Conservation (phyloP, 2,329 filamentous ascomycete genomes). For the Arthrobotrys sphaeroides region DNA sequence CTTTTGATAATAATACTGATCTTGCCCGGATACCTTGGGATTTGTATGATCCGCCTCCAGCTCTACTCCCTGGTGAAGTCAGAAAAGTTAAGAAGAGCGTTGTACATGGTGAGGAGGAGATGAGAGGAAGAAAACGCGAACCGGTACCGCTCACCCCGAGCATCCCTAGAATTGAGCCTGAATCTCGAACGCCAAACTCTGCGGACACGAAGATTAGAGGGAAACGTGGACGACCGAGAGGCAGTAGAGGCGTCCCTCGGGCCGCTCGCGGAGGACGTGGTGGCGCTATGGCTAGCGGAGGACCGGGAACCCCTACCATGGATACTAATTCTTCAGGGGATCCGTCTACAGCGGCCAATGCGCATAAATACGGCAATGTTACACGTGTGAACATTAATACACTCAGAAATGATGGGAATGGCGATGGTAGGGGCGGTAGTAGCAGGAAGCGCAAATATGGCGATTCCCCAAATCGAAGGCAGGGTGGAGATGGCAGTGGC, state of each 20-base stretch:
- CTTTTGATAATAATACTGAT: slow-evolving; percentile 51
- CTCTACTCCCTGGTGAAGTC: slow-evolving; percentile 21
- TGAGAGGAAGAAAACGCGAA: slow-evolving; percentile 21
- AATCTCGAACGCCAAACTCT: neutral
- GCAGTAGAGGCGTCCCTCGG: slow-evolving; percentile 22
- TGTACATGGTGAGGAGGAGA: slow-evolving; percentile 7
- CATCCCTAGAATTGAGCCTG: slow-evolving; percentile 9
- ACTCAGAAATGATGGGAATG: neutral
- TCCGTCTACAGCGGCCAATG: slow-evolving; percentile 23
- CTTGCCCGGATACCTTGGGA: slow-evolving; percentile 56
- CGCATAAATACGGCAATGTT: slow-evolving; percentile 24
- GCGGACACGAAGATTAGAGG: slow-evolving; percentile 8
- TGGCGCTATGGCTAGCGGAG: neutral
- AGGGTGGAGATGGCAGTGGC: neutral
- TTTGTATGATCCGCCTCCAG: slow-evolving; percentile 54
- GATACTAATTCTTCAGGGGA: slow-evolving; percentile 11
- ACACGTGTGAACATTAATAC: slow-evolving; percentile 16
- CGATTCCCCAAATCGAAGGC: slow-evolving; percentile 17
- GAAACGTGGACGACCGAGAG: slow-evolving; percentile 38
- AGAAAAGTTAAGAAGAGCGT: slow-evolving; percentile 2
- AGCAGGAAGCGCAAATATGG: slow-evolving; percentile 29
- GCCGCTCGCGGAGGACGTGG: slow-evolving; percentile 8
- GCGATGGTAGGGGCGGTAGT: slow-evolving; percentile 7
- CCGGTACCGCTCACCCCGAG: slow-evolving; percentile 13
- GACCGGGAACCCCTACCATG: neutral